Conservation (phyloP, 306 rosid genomes). For the Crotalaria pallida region DNA sequence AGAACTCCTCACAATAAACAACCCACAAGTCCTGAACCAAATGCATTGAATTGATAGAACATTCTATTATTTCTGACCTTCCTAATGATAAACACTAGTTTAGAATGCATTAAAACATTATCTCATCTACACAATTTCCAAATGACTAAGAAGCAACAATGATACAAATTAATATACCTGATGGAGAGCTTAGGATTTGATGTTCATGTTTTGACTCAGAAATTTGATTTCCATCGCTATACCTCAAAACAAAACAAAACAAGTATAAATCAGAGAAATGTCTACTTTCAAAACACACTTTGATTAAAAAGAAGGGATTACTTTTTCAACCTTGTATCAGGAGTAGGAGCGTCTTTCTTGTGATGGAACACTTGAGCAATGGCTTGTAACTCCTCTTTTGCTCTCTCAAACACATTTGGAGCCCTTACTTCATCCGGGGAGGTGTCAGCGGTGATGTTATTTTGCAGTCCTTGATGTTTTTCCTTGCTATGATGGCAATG, state of each 20-base stretch:
- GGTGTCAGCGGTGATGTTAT: conserved; percentile 31
- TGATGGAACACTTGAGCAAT: conserved; percentile 43
- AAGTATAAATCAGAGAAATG: neutral
- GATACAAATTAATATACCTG: conserved; percentile 37
- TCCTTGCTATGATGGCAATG: conserved; percentile 9
- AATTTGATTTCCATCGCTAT: conserved; percentile 29
- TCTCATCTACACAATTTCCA: neutral
- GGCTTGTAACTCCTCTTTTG: conserved; percentile 66
- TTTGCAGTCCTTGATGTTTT: conserved; percentile 47
- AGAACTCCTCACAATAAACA: neutral
- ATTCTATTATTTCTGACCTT: neutral
- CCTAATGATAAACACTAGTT: neutral
- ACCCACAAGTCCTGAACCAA: neutral
- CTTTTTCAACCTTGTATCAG: conserved; percentile 26
- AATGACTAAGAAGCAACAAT: neutral
- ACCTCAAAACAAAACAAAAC: neutral
- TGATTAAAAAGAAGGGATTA: neutral
- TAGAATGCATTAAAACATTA: neutral
- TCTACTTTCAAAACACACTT: neutral
- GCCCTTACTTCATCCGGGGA: conserved; percentile 48
- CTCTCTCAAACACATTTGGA: conserved; percentile 64
- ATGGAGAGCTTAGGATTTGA: conserved; percentile 24
- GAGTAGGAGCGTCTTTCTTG: conserved; percentile 35
- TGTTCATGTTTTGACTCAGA: conserved; percentile 18
- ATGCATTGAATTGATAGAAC: neutral